Percentiles rank a stretch among this genome's conserved stretches.
These are phyloP conservation scores for Colletotrichum incanum DNA, from an alignment of 2,329 filamentous ascomycete species.

Conservation along the genomic window DNA sequence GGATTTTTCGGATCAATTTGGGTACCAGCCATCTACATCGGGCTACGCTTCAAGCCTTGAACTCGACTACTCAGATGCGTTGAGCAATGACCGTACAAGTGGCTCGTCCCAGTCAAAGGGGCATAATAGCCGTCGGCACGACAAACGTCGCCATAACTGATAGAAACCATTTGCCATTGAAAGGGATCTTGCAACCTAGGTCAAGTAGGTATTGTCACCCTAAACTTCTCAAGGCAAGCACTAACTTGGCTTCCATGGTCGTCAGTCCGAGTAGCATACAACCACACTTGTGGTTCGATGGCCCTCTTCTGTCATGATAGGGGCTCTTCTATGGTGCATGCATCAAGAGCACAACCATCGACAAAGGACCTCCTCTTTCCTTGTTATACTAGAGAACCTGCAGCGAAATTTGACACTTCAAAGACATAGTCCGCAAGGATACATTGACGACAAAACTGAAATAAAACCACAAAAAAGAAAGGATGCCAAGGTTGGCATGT, in stretches of 20 bases:
- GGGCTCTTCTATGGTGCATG: neutral
- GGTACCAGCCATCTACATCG: neutral
- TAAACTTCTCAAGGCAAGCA: neutral
- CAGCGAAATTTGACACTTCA: too few relatives aligned
- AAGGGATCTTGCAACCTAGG: too few relatives aligned
- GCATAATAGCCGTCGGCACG: too few relatives aligned
- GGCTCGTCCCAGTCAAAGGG: neutral
- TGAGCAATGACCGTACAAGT: too few relatives aligned
- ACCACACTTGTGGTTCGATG: neutral
- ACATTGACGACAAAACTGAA: too few relatives aligned
- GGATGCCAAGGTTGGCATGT: too few relatives aligned
- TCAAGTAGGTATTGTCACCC: neutral
- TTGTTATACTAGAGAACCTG: neutral
- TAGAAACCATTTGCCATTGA: neutral
- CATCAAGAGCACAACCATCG: neutral
- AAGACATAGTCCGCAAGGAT: neutral
- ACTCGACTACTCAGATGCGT: neutral
- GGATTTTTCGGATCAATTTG: neutral
- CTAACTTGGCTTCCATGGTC: neutral
- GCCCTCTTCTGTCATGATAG: too few relatives aligned
- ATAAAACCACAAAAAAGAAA: neutral
- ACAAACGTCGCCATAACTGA: neutral
- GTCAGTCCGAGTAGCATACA: neutral
- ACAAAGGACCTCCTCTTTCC: neutral
- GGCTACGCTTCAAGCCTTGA: neutral